phyloP scores from a whole-genome alignment of 768 basidiomycete genomes.

The Boletus rufocinnamomeus region DNA sequence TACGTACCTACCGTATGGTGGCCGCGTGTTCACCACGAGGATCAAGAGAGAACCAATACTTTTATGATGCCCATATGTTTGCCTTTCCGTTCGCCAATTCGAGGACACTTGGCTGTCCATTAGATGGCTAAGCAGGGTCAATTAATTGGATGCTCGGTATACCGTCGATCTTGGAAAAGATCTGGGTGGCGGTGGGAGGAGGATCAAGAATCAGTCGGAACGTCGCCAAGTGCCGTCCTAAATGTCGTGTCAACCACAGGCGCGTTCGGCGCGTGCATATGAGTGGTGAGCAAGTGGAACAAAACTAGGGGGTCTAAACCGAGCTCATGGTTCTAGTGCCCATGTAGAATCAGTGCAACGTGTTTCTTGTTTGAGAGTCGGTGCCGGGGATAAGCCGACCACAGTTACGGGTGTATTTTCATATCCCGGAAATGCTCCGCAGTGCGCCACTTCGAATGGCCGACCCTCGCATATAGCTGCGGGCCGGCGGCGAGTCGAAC shows the following conservation, averaged over 20 bases:
- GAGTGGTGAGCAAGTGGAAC: not conserved
- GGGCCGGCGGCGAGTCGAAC: too few species aligned
- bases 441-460: slow-evolving; percentile 7
- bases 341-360: not conserved
- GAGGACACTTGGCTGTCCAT: not conserved
- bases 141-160: not conserved
- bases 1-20: slow-evolving; percentile 18
- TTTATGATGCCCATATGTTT: slow-evolving; percentile 2
- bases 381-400: not conserved
- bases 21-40: slow-evolving; percentile 23
- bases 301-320: not conserved
- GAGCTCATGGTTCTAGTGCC: not conserved
- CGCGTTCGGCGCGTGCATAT: not conserved
- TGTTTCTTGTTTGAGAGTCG: not conserved
- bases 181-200: not conserved
- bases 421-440: slow-evolving; percentile 17
- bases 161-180: not conserved
- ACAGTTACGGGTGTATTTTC: slow-evolving; percentile 8
- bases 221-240: not conserved
- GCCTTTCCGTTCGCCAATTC: not conserved
- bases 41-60: not conserved
- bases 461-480: not conserved
- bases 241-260: not conserved
- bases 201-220: not conserved
- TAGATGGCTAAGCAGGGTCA: not conserved